Evolutionary conservation across 2,329 filamentous ascomycete genomes (phyloP).

Genomic region (Fusarium liriodendri): DNA sequence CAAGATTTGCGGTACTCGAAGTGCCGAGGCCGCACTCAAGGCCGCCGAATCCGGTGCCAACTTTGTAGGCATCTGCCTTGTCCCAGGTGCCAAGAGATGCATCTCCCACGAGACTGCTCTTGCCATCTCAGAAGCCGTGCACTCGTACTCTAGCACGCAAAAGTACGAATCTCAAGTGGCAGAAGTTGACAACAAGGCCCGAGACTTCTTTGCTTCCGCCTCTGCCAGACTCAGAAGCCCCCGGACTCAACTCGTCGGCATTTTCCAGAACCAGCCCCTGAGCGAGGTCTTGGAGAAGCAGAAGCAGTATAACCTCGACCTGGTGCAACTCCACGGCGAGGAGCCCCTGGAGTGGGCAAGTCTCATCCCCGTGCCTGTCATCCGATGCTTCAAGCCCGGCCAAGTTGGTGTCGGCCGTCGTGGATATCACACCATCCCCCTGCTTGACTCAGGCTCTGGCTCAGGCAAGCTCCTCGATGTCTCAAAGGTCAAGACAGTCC

Average conservation of each 20-base stretch:
- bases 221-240: constrained; percentile 60
- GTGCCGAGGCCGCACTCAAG: constrained; percentile 79
- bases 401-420: constrained; percentile 77
- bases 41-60: constrained; percentile 91
- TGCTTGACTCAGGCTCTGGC: constrained; percentile 89
- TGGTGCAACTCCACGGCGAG: constrained; percentile 92
- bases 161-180: constrained; percentile 46
- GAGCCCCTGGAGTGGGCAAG: constrained; percentile 94
- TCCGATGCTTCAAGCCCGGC: constrained; percentile 84
- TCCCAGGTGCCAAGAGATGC: constrained; percentile 81
- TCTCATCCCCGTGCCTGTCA: constrained; percentile 91
- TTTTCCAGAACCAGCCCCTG: constrained; percentile 92
- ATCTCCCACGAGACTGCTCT: constrained; percentile 83
- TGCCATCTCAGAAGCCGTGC: constrained; percentile 83
- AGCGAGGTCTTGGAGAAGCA: constrained; percentile 85
- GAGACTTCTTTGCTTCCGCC: constrained; percentile 79
- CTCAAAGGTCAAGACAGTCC: constrained; percentile 72
- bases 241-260: constrained; percentile 85
- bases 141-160: constrained; percentile 68
- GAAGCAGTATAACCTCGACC: constrained; percentile 79
- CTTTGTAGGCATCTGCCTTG: constrained; percentile 92
- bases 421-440: constrained; percentile 84
- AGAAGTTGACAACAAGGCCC: constrained; percentile 51
- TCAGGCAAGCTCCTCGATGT: constrained; percentile 84
- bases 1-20: constrained; percentile 95